Evolutionary conservation across 2,329 filamentous ascomycete genomes (phyloP).

Genomic region (Neopestalotiopsis sp.): DNA sequence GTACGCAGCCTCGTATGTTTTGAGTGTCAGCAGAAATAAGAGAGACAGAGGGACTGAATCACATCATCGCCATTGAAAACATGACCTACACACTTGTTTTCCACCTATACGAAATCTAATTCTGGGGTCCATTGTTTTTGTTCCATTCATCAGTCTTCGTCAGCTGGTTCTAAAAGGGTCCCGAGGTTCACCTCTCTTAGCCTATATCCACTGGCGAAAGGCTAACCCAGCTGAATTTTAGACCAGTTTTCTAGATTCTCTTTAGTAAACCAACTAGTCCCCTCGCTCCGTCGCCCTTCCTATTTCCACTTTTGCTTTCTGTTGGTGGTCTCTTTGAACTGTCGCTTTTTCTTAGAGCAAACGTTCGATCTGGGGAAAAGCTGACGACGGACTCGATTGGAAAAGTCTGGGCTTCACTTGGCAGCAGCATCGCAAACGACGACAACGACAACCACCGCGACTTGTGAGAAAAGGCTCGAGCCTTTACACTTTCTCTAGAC

Average conservation of each 20-base stretch:
- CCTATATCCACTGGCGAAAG: slow-evolving; percentile 7
- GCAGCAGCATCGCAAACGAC: background rate
- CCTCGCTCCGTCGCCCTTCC: background rate
- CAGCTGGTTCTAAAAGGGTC: background rate
- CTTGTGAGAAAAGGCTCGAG: background rate
- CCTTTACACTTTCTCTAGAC: background rate
- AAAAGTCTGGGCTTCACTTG: background rate
- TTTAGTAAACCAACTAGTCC: background rate
- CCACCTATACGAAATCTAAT: background rate
- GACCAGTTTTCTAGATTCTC: background rate
- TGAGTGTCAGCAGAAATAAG: background rate
- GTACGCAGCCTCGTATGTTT: background rate
- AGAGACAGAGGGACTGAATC: background rate
- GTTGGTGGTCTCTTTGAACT: background rate
- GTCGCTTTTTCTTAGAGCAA: background rate
- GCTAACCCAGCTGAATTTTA: slow-evolving; percentile 3
- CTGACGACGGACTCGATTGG: background rate
- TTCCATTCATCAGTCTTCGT: background rate
- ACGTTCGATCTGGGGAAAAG: background rate
- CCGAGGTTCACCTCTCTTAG: slow-evolving; percentile 8
- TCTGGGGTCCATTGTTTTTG: background rate
- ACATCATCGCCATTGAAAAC: background rate
- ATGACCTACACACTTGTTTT: background rate
- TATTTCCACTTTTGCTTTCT: background rate
- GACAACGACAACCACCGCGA: too few relatives aligned